Evolutionary conservation across 2,329 filamentous ascomycete species (phyloP).

Genomic region (Exophiala aquamarina): DNA sequence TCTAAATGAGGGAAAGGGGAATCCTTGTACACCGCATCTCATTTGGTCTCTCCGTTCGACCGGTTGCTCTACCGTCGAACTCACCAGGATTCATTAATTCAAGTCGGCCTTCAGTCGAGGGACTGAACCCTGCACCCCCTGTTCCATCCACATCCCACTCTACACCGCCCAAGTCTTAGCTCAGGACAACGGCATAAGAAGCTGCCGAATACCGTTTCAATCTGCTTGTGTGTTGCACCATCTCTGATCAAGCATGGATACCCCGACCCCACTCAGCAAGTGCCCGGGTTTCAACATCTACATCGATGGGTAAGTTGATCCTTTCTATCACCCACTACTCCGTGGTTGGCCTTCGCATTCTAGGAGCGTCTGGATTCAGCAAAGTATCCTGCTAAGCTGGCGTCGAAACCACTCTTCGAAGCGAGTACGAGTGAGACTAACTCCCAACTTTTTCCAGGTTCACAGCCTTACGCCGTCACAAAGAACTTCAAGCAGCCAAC

Average conservation of each 20-base stretch:
- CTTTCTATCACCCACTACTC: constrained; percentile 15
- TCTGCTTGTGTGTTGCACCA: neutral
- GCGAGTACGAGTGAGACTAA: no score
- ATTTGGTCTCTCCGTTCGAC: no score
- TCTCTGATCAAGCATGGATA: constrained; percentile 20
- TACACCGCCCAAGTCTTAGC: constrained; percentile 6
- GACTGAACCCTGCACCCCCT: no score
- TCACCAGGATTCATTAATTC: no score
- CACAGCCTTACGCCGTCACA: constrained; percentile 72
- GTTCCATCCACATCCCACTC: neutral
- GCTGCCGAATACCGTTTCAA: neutral
- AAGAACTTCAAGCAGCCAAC: constrained; percentile 67
- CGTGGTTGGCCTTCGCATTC: no score
- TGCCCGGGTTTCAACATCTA: constrained; percentile 71
- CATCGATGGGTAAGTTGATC: constrained; percentile 66
- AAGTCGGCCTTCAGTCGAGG: no score
- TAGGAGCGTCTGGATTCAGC: no score
- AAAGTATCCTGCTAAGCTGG: no score
- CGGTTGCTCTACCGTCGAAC: no score
- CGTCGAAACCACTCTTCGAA: no score
- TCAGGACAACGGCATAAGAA: neutral
- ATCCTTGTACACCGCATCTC: no score
- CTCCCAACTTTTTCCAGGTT: constrained; percentile 57
- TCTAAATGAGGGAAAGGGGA: no score
- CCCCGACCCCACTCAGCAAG: constrained; percentile 23